These are phyloP conservation scores for Chionographis japonica DNA, from an alignment of 106 monocot species.

Conservation along the genomic window DNA sequence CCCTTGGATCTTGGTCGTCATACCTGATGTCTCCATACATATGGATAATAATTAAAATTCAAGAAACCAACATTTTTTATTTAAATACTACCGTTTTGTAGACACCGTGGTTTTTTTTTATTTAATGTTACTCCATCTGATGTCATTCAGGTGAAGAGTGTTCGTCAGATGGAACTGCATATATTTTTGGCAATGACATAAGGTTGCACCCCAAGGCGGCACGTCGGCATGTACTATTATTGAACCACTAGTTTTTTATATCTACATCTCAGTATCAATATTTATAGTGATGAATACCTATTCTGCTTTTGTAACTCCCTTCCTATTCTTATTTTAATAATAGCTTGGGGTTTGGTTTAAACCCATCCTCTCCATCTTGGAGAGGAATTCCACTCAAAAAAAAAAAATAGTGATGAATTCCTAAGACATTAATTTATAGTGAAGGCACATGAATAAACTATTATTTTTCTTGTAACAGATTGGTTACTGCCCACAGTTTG, in stretches of 20 bases:
- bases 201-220: conserved; percentile 55
- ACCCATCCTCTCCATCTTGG: no score
- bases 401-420: neutral
- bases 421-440: neutral
- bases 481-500: conserved; percentile 97
- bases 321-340: no score
- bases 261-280: neutral
- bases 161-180: conserved; percentile 86
- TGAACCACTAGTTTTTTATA: neutral
- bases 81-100: no score
- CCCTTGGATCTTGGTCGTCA: no score
- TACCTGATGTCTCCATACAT: no score
- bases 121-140: neutral
- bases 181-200: conserved; percentile 83
- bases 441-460: no score
- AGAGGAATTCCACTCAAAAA: no score
- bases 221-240: conserved; percentile 50
- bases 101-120: no score
- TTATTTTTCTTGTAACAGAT: conserved; percentile 37
- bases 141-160: conserved; percentile 62
- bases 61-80: no score
- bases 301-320: no score
- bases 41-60: no score
- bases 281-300: neutral
- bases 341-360: no score